phyloP scores from a whole-genome alignment of 2,329 filamentous ascomycete species.

The Raffaelea ambrosiae region DNA sequence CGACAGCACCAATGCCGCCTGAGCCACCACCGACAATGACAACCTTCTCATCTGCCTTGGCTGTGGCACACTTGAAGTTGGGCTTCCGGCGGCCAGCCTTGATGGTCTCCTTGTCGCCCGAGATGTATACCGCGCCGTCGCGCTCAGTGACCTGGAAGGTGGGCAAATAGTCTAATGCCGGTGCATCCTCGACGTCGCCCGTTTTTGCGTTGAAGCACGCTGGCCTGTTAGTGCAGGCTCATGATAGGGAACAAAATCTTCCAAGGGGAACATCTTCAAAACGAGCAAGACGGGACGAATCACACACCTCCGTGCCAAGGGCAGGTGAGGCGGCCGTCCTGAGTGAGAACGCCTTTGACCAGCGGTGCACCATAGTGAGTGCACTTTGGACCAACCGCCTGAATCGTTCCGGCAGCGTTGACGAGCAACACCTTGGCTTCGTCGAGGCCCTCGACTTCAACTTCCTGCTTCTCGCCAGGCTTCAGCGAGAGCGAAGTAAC shows the following conservation, averaged over 20 bases:
- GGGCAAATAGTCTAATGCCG: slow-evolving; percentile 76
- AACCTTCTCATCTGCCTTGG: slow-evolving; percentile 50
- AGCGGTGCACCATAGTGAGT: slow-evolving; percentile 85
- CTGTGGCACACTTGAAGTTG: slow-evolving; percentile 58
- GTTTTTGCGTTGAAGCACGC: slow-evolving; percentile 88
- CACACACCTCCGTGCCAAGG: slow-evolving; percentile 87
- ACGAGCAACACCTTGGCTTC: slow-evolving; percentile 79
- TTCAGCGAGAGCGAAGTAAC: slow-evolving; percentile 66
- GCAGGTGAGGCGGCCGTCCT: slow-evolving; percentile 77
- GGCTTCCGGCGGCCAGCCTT: slow-evolving; percentile 67
- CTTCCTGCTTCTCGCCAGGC: slow-evolving; percentile 77
- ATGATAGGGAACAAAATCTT: not conserved
- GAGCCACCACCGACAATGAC: slow-evolving; percentile 86
- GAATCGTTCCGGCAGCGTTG: slow-evolving; percentile 66
- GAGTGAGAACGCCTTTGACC: slow-evolving; percentile 74
- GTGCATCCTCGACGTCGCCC: slow-evolving; percentile 92
- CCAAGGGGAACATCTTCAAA: not conserved
- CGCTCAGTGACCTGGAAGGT: slow-evolving; percentile 76
- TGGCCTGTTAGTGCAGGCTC: slow-evolving; percentile 22
- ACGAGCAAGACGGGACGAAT: not conserved
- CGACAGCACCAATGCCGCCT: slow-evolving; percentile 71
- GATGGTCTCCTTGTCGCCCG: slow-evolving; percentile 68
- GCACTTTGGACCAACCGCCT: slow-evolving; percentile 77
- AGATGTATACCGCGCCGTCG: slow-evolving; percentile 76
- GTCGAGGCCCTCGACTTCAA: slow-evolving; percentile 82